Base-by-base conservation (phyloP, 805 yeast species). In the Saturnispora besseyi region DNA sequence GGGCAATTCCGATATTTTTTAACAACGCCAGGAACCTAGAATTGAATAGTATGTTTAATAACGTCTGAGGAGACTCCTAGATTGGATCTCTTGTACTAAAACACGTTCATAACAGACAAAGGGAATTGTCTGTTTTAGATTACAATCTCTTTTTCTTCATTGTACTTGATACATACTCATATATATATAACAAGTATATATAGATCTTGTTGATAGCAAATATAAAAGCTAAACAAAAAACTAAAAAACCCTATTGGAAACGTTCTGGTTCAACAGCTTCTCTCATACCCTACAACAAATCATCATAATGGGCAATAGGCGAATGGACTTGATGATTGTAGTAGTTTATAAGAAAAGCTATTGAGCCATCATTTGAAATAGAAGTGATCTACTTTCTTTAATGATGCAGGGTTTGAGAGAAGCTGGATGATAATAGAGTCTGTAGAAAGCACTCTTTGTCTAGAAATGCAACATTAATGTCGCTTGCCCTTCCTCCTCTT, bases 281-380 rank as follows among this genome's bases (percentile, higher is more conserved):
- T 51, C 55, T 53, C 55, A 46, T 49, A 51, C 53, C 55, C 55
- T 53, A 51, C 55, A 52, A 32, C 40, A 2, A 15, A n/a, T 34
- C 21, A 34, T 48, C 21, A 22, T 21, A 8, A 40, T 10, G 28
- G 31, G 10, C 13, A 40, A 24, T 24, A n/a, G 12, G 21, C 6
- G 9, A 26, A 8, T 26, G 29, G 6, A 26, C 29, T 26, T 26
- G 29, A 26, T 26, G 29, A 32, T 18, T 12, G 48, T 47, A 50
- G 51, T 52, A 52, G 53, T 44, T 21, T 11, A 48, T 45, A 51
- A n/a, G 49, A 47, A 44, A 52, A 50, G 55, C 53, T 52, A 24
- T n/a, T n/a, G 18, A 11, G 42, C 41, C 34, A 42, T 43, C 37
- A 18, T 36, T 36, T 36, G 40, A 33, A 22, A 12, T 31, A 45